Percentiles rank a stretch among this genome's conserved stretches.
These are phyloP conservation scores for Zygotorulaspora mrakii DNA, from an alignment of 1,139 yeast species.

Conservation along the genomic window DNA sequence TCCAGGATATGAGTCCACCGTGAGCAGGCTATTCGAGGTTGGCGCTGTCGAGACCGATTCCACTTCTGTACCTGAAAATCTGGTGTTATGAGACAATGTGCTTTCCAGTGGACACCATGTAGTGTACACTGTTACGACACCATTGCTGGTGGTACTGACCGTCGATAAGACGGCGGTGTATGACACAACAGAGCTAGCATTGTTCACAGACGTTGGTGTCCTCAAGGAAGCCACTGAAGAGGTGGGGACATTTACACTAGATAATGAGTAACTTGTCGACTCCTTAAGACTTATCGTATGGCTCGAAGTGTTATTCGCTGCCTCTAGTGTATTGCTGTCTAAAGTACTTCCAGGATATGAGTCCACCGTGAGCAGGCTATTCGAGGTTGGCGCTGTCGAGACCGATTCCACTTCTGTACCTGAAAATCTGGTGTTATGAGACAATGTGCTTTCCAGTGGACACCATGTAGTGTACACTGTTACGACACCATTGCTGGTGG, in stretches of 20 bases:
- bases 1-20: too few relatives aligned
- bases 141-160: slow-evolving; percentile 44
- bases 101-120: slow-evolving; percentile 45
- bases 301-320: too few relatives aligned
- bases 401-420: too few relatives aligned
- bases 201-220: neutral
- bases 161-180: slow-evolving; percentile 25
- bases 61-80: too few relatives aligned
- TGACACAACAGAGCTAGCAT: slow-evolving; percentile 20
- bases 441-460: slow-evolving; percentile 30
- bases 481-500: slow-evolving; percentile 43
- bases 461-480: slow-evolving; percentile 51
- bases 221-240: slow-evolving; percentile 11
- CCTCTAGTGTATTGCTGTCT: too few relatives aligned
- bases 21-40: too few relatives aligned
- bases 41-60: too few relatives aligned
- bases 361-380: too few relatives aligned
- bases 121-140: slow-evolving; percentile 46
- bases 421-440: neutral
- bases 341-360: too few relatives aligned
- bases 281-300: too few relatives aligned
- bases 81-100: neutral
- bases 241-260: neutral
- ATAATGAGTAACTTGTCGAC: neutral
- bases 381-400: too few relatives aligned